Conservation (phyloP, 352 stramenopile genomes). For the Phytophthora citricola region DNA sequence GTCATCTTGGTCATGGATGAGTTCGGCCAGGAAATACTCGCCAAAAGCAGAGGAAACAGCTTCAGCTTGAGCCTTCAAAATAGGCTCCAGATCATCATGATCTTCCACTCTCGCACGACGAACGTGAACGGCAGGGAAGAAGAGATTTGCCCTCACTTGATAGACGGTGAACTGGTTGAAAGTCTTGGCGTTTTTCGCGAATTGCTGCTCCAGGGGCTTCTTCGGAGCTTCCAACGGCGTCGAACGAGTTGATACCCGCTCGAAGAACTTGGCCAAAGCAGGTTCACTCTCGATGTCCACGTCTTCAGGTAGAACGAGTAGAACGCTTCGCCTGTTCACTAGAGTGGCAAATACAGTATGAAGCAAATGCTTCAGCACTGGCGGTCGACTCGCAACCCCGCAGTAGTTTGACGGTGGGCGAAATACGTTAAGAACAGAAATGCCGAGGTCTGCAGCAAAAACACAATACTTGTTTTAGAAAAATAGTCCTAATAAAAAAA, state of each 20-base stretch:
- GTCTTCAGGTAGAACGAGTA: constrained; percentile 59
- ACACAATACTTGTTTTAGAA: neutral
- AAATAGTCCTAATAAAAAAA: neutral
- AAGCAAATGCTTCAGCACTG: constrained; percentile 63
- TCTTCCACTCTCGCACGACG: constrained; percentile 80
- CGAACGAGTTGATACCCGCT: constrained; percentile 33
- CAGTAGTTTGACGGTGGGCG: constrained; percentile 52
- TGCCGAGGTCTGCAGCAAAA: constrained; percentile 34
- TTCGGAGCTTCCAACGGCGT: constrained; percentile 11
- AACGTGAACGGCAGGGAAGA: constrained; percentile 59
- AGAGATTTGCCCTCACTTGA: constrained; percentile 40
- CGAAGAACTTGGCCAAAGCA: constrained; percentile 68
- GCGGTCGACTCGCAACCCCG: constrained; percentile 33
- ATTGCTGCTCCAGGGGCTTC: constrained; percentile 36
- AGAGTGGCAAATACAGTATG: constrained; percentile 58
- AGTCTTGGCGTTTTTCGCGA: constrained; percentile 42
- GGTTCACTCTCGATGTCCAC: constrained; percentile 59
- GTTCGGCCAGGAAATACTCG: constrained; percentile 93
- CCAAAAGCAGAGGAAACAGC: constrained; percentile 79
- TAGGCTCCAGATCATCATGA: constrained; percentile 81
- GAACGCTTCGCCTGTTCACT: constrained; percentile 42
- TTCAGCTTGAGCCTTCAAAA: constrained; percentile 68
- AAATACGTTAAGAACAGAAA: constrained; percentile 70
- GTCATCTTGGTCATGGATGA: constrained; percentile 90
- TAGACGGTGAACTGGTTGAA: constrained; percentile 64